Conservation (phyloP, 2,329 filamentous ascomycete genomes). For the Lecanicillium sp. region DNA sequence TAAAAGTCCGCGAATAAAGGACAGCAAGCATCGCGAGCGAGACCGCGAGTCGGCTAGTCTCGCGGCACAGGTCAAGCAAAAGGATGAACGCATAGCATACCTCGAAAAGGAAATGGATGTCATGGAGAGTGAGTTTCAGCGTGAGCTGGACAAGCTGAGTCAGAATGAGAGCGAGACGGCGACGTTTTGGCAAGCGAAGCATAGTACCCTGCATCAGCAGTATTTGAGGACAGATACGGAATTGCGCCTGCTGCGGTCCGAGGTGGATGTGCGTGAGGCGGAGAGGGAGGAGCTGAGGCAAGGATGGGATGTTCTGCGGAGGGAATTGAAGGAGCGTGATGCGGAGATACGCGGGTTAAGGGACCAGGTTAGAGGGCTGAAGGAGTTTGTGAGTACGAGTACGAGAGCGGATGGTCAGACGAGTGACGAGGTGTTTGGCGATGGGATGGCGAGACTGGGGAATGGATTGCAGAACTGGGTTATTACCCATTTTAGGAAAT, state of each 20-base stretch:
- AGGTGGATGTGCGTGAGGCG: slow-evolving; percentile 38
- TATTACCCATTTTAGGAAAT: slow-evolving; percentile 58
- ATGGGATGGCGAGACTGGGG: slow-evolving; percentile 51
- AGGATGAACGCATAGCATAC: slow-evolving; percentile 42
- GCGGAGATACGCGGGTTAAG: slow-evolving; percentile 47
- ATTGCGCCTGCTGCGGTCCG: slow-evolving; percentile 39
- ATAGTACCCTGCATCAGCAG: slow-evolving; percentile 43
- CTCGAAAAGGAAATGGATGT: slow-evolving; percentile 43
- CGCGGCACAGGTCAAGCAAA: slow-evolving; percentile 29
- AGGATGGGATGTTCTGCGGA: slow-evolving; percentile 38
- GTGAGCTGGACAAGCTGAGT: slow-evolving; percentile 43
- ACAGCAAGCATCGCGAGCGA: slow-evolving; percentile 12
- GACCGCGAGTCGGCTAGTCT: slow-evolving; percentile 16
- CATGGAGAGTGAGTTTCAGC: slow-evolving; percentile 45
- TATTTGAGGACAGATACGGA: slow-evolving; percentile 44
- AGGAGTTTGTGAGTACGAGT: slow-evolving; percentile 62
- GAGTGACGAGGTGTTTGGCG: slow-evolving; percentile 59
- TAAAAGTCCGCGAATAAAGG: slow-evolving; percentile 1
- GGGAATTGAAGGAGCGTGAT: slow-evolving; percentile 40
- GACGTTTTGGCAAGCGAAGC: slow-evolving; percentile 49
- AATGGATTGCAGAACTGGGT: slow-evolving; percentile 70
- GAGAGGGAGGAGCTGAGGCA: slow-evolving; percentile 41
- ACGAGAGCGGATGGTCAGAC: slow-evolving; percentile 53
- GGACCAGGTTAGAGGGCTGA: slow-evolving; percentile 56
- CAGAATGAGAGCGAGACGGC: slow-evolving; percentile 47